A percentile compares a stretch with the other conserved stretches of the same genome.
Conservation (phyloP, 345 rosid species). For the Populus simonii region DNA sequence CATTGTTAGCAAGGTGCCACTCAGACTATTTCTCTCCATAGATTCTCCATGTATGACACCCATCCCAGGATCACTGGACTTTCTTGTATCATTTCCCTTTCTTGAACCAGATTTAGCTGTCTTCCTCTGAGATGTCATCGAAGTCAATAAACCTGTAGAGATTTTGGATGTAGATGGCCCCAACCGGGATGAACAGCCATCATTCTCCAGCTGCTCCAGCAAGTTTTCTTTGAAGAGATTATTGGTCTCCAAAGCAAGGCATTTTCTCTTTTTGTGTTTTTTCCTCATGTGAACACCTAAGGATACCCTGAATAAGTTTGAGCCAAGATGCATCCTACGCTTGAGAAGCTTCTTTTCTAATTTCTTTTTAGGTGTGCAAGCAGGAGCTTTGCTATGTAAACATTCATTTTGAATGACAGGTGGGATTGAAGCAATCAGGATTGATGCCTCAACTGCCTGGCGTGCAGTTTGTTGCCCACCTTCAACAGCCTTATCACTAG, state of each 20-base stretch:
- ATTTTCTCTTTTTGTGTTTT: conserved; percentile 52
- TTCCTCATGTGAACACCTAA: conserved; percentile 41
- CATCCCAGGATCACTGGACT: conserved; percentile 17
- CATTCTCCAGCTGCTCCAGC: conserved; percentile 27
- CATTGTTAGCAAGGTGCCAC: conserved; percentile 45
- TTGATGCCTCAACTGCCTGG: conserved; percentile 13
- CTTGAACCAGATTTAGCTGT: conserved; percentile 4
- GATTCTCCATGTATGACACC: conserved; percentile 32
- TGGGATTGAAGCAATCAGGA: conserved; percentile 2
- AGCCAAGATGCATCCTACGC: conserved; percentile 40
- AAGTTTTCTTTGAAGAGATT: conserved; percentile 32
- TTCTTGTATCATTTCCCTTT: conserved; percentile 23
- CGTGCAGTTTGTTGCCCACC: conserved; percentile 19
- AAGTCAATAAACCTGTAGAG: conserved; percentile 12
- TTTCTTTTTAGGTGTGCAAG: conserved; percentile 24
- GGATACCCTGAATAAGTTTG: conserved; percentile 41
- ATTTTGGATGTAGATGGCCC: conserved; percentile 57
- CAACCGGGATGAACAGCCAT: conserved; percentile 26
- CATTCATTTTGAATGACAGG: conserved; percentile 19
- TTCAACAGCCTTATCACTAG: conserved; percentile 25
- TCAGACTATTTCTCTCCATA: conserved; percentile 38
- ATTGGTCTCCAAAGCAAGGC: conserved; percentile 11
- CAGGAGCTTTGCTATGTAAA: conserved; percentile 19
- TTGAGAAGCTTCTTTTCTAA: conserved; percentile 45
- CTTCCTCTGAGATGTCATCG: conserved; percentile 23